Evolutionary conservation across 2,329 filamentous ascomycete genomes (phyloP), one percentile per base, ranked within the genome.

Genomic region (Tolypocladium tundrense): DNA sequence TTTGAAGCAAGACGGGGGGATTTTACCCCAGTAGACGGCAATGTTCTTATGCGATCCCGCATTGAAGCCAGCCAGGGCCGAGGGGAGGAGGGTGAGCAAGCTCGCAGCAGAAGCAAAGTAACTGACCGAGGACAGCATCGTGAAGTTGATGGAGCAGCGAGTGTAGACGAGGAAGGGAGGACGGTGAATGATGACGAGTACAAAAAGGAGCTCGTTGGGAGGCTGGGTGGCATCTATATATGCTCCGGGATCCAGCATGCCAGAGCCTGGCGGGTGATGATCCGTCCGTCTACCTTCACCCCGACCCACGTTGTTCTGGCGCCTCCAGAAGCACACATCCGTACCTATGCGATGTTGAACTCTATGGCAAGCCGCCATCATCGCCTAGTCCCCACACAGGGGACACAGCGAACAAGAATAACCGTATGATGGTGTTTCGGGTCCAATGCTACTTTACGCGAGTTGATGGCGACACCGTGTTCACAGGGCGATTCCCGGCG

Each of bases 21-120:
- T 57, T 70, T 64, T 70, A 74, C 85, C 86, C 86, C 86, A 89
- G 69, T 89, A 89, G 1, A 88, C 75, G 33, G 80, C 84, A 57
- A 88, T 67, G 64, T 87, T 88, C 54, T 69, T 74, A 1, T 67
- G 64, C 1, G 77, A 75, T 21, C 65, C 66, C 4, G 79, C 59
- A 60, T 77, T 71, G 62, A 83, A 79, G 16, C 72, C 75, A 27
- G 75, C 77, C 42, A 70, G 61, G 24, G 63, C 71, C 3, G 66
- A 59, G 11, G 73, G 70, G 16, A 69, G 59, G 21, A 62, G 53
- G 55, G 62, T 61, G 33, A 69, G 60, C 37, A 63, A 37, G 60
- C 63, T 60, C 57, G 63, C 65, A 21, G 58, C 41, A 14, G 61
- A 59, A 11, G 61, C 61, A 55, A 63, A 40, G 37, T 53, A 60